Percentiles rank a stretch among this genome's conserved stretches.
Conservation (phyloP, 2,329 filamentous ascomycete species). For the Cadophora luteo-olivacea region DNA sequence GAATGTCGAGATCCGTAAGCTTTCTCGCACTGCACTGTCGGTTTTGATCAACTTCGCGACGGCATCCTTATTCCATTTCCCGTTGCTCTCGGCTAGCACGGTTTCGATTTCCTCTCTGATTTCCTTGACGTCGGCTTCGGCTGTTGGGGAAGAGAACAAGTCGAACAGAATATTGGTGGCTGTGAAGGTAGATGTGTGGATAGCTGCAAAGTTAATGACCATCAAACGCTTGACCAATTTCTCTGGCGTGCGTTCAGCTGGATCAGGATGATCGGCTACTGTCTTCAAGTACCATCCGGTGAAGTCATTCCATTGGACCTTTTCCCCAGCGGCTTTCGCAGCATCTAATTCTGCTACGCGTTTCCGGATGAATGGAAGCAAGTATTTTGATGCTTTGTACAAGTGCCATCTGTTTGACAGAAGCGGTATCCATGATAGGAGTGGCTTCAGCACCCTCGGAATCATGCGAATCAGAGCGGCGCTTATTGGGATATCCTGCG, state of each 20-base stretch:
- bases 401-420: slow-evolving; percentile 41
- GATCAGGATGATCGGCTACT: slow-evolving; percentile 30
- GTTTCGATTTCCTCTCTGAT: slow-evolving; percentile 43
- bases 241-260: slow-evolving; percentile 30
- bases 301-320: slow-evolving; percentile 37
- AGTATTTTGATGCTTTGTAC: slow-evolving; percentile 34
- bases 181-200: slow-evolving; percentile 43
- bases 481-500: slow-evolving; percentile 42
- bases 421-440: slow-evolving; percentile 41
- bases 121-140: slow-evolving; percentile 27
- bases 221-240: slow-evolving; percentile 43
- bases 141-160: slow-evolving; percentile 37
- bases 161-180: slow-evolving; percentile 44
- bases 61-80: slow-evolving; percentile 44
- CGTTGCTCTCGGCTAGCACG: slow-evolving; percentile 33
- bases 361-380: slow-evolving; percentile 40
- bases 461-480: slow-evolving; percentile 40
- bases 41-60: slow-evolving; percentile 44
- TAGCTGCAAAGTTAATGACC: slow-evolving; percentile 44
- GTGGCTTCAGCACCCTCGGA: slow-evolving; percentile 39
- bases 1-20: slow-evolving; percentile 44
- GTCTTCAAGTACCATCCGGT: slow-evolving; percentile 39
- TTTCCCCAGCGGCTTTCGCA: slow-evolving; percentile 17
- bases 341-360: slow-evolving; percentile 24
- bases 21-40: slow-evolving; percentile 47